Evolutionary conservation across 331 rosid species (phyloP), one percentile per base, ranked within the genome.

Genomic region (Quercus lobata): DNA sequence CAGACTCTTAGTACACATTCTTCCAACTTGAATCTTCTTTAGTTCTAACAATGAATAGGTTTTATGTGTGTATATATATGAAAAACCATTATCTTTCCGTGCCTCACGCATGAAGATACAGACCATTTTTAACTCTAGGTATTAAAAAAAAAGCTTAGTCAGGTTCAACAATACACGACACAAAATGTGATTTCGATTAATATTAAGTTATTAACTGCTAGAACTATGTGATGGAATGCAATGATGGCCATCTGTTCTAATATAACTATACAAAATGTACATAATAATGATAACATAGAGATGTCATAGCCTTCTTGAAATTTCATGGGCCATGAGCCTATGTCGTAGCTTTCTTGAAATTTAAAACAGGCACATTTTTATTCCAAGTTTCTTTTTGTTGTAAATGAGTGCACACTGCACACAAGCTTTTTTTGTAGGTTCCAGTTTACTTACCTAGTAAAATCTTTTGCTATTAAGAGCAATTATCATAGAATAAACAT

Each of bases 151-250:
- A 18, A 18, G 19, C 34, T 30, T 27, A 18, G 21, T 29, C 74
- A 30, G 54, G 80, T 29, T 17, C 69, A 34, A 30, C 34, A 53
- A 32, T 27, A 76, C 41, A 57, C 29, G 73, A 58, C 72, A 30
- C 34, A 32, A 76, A 69, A 58, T 81, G 81, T 81, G 81, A 57
- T 56, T 61, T 17, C 21, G 25, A 44, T 72, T 30, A 30, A 4
- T 30, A 32, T 30, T 30, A 30, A 30, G 5, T 30, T 14, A 34
- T 78, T 1, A 63, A 63, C 16, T 3, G 55, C 24, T 34, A 66
- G 35, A 44, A 17, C 63, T 32, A 68, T 75, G 27, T 21, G 63
- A 30, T 30, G 34, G 35, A 25, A 78, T 69, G 71, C 53, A 49
- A 49, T 9, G 52, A 78, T 11, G 60, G 72, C 46, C 7, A 41